A percentile compares a stretch with the other conserved stretches of the same genome.
Conservation (phyloP, 2,329 filamentous ascomycete species). For the Epicoccum sorghinum region DNA sequence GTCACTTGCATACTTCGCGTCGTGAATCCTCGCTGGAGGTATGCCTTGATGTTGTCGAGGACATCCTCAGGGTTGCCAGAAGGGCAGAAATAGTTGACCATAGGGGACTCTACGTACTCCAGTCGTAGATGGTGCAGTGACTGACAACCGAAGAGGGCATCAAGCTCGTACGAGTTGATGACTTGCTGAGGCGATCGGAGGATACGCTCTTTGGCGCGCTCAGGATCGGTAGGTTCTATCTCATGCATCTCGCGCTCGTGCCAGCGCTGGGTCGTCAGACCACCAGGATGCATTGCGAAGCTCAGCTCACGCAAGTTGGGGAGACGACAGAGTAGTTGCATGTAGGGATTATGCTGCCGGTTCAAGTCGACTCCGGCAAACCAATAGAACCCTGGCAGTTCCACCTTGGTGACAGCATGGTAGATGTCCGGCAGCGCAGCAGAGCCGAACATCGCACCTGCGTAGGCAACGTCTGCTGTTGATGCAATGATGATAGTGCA, state of each 20-base stretch:
- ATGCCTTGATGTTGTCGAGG: background rate
- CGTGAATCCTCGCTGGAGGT: constrained; percentile 10
- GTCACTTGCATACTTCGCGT: background rate
- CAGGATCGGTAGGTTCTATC: constrained; percentile 69
- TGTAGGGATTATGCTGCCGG: constrained; percentile 89
- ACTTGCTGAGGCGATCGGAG: constrained; percentile 83
- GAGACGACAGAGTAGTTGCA: constrained; percentile 84
- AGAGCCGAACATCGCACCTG: constrained; percentile 13
- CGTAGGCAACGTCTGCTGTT: constrained; percentile 19
- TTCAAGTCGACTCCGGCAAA: constrained; percentile 72
- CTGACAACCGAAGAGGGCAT: constrained; percentile 71
- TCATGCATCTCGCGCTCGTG: constrained; percentile 69
- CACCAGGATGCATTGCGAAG: constrained; percentile 82
- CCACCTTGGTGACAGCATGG: constrained; percentile 44
- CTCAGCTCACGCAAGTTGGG: constrained; percentile 79
- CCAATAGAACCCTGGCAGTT: constrained; percentile 52
- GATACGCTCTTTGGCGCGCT: constrained; percentile 74
- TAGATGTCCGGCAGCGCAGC: constrained; percentile 10
- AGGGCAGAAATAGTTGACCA: constrained; percentile 67
- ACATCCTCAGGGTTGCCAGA: constrained; percentile 6
- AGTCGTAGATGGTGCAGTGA: constrained; percentile 74
- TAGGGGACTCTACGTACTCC: constrained; percentile 72
- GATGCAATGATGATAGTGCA: constrained; percentile 22
- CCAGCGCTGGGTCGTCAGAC: constrained; percentile 73
- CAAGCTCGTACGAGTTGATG: constrained; percentile 78